A percentile compares a stretch with the other conserved stretches of the same genome.
Evolutionary conservation across 1,139 yeast species (phyloP).

Genomic region (Suhomyces choctaworum): DNA sequence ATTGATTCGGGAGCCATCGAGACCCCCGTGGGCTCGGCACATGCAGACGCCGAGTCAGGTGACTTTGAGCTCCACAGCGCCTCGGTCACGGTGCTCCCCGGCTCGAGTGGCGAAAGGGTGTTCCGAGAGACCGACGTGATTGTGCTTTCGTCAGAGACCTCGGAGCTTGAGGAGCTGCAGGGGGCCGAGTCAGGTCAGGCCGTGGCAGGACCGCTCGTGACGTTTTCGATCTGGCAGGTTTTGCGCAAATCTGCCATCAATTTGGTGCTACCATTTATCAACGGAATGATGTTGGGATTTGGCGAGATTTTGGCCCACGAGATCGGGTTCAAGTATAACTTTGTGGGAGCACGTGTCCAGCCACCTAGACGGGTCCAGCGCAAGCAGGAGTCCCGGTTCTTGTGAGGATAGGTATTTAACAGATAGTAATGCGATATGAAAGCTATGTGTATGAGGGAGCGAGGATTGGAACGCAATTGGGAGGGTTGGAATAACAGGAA

Average conservation of each 20-base stretch:
- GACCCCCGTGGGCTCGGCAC: neutral
- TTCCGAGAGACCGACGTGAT: constrained; percentile 6
- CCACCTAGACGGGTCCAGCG: constrained; percentile 37
- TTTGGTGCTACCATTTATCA: constrained; percentile 79
- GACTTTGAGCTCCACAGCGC: neutral
- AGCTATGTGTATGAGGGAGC: too few relatives aligned
- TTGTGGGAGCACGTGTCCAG: constrained; percentile 71
- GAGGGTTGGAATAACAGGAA: too few relatives aligned
- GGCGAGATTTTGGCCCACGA: constrained; percentile 97
- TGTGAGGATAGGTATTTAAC: too few relatives aligned
- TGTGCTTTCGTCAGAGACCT: constrained; percentile 7
- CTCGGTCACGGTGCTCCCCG: constrained; percentile 1
- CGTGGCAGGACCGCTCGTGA: constrained; percentile 1
- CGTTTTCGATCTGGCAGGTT: constrained; percentile 30
- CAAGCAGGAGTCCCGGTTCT: constrained; percentile 15
- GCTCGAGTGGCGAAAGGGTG: neutral
- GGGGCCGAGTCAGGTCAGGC: neutral
- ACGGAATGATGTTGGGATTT: constrained; percentile 94
- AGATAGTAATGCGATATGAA: too few relatives aligned
- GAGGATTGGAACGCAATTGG: too few relatives aligned
- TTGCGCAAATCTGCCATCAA: constrained; percentile 64
- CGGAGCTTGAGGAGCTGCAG: constrained; percentile 4
- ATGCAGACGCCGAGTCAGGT: neutral
- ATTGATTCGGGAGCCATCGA: constrained; percentile 1
- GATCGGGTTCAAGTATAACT: constrained; percentile 75